Conservation (phyloP, 1,284 basidiomycete genomes). For the Heterobasidion occidentale region DNA sequence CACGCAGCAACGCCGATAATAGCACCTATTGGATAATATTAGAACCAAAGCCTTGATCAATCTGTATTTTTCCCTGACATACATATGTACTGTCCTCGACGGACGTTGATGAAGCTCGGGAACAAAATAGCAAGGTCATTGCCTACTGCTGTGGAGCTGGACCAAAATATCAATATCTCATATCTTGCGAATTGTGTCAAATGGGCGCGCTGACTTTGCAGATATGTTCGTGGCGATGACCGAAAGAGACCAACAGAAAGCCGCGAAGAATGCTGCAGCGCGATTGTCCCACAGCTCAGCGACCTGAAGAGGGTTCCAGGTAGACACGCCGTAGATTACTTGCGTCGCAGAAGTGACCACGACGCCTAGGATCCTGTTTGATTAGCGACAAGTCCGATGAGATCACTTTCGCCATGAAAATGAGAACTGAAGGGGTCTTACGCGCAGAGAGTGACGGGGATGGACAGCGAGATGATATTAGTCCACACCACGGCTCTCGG, state of each 20-base stretch:
- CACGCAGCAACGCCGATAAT: background rate
- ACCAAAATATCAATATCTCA: background rate
- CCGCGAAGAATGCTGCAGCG: background rate
- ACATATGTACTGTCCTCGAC: background rate
- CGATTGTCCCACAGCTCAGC: background rate
- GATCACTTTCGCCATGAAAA: background rate
- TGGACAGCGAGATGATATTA: background rate
- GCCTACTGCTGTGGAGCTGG: background rate
- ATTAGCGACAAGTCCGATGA: background rate
- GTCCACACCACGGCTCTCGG: background rate
- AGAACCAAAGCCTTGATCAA: background rate
- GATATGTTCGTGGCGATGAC: background rate
- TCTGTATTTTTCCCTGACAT: background rate
- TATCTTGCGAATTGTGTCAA: background rate
- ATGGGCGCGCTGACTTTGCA: background rate
- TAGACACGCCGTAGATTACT: background rate
- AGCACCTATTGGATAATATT: background rate
- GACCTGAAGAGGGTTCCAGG: background rate
- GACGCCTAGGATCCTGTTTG: background rate
- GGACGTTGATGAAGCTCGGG: background rate
- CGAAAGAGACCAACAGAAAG: background rate
- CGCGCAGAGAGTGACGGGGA: background rate
- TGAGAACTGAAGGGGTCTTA: background rate
- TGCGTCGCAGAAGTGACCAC: background rate
- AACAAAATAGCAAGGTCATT: background rate